Evolutionary conservation across 805 yeast genomes (phyloP), one percentile per base, ranked within the genome.

Genomic region (Candida pini): DNA sequence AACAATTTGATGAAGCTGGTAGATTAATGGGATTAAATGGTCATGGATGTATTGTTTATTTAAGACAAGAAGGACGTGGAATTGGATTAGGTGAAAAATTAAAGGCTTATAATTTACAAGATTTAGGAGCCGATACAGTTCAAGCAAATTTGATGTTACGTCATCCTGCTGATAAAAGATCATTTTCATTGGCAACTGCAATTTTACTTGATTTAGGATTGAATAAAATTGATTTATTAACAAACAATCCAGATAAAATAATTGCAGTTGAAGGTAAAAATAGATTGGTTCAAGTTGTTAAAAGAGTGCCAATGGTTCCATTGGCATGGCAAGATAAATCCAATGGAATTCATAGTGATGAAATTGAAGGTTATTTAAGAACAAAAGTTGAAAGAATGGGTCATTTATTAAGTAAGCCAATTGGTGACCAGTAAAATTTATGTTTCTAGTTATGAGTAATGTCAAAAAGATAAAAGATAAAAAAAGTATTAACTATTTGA

Each of bases 311-410:
- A 24, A 92, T 92, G 99, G 74, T 92, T 4, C 99, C 99, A 10
- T 69, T 89, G 36, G 89, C 96, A 6, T 92, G 98, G 98, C 71
- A 71, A 53, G 56, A 64, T 39, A 48, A 53, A 22, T 51, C 62
- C 17, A 65, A 61, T 18, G 97, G 97, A 6, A 82, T 92, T 40
- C 71, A 80, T 45, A 76, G 89, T 23, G 73, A 71, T 41, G 99
- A 92, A 60, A 83, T 92, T 21, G 96, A 92, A 49, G 95, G 95
- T 1, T 92, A 92, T 53, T 65, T 92, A 39, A 75, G 92, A 51
- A 92, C 99, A 1, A 92, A 92, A 63, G 84, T 90, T 34, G 96
- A 90, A 59, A 71, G 95, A 50, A 92, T 92, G 99, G 99, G 99
- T 0, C 99, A 92, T 61, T 62, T 92, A 37, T 66, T 92, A 38